Evolutionary conservation across 345 rosid species (phyloP), one percentile per base, ranked within the genome.

Genomic region (Melaleuca quinquenervia): DNA sequence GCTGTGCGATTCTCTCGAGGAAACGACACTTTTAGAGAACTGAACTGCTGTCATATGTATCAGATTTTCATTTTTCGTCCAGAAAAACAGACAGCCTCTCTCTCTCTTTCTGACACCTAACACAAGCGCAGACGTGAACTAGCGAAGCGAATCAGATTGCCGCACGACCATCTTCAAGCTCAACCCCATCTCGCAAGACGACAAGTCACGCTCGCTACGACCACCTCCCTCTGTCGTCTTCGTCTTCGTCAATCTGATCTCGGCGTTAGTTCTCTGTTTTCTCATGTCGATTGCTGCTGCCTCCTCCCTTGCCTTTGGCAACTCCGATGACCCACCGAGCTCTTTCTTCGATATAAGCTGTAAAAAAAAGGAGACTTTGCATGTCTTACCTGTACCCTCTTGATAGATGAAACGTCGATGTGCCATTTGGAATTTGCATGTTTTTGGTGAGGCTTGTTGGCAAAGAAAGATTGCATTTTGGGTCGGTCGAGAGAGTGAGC

Each of bases 241-340:
- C 56, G 24, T 53, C 24, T 20, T 20, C 48, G 78, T 5, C 48
- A 18, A 36, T 41, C 78, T 78, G 32, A 41, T 48, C 53, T 41
- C 74, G 74, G 53, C 27, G 41, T 32, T 21, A 74, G 36, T 27
- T 80, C 84, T 15, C 85, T 52, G 13, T 41, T 64, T 84, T 84
- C 85, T 89, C 87, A 96, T 96, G 98, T 93, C 94, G 96, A 92
- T 95, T 92, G 91, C 94, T 0, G 94, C 92, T 85, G 92, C 94
- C 91, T 89, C 96, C 89, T 89, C 97, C 55, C 90, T 93, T 88
- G 84, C 92, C 82, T 83, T 93, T 44, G 95, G 97, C 93, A 93
- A 84, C 83, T 50, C 21, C 85, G 62, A 82, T 83, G 82, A 56
- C 82, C 85, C 76, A 45, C 84, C 32, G 16, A 22, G 8, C 87